phyloP scores from a whole-genome alignment of 768 basidiomycete species.

The Hemileccinum impolitum region DNA sequence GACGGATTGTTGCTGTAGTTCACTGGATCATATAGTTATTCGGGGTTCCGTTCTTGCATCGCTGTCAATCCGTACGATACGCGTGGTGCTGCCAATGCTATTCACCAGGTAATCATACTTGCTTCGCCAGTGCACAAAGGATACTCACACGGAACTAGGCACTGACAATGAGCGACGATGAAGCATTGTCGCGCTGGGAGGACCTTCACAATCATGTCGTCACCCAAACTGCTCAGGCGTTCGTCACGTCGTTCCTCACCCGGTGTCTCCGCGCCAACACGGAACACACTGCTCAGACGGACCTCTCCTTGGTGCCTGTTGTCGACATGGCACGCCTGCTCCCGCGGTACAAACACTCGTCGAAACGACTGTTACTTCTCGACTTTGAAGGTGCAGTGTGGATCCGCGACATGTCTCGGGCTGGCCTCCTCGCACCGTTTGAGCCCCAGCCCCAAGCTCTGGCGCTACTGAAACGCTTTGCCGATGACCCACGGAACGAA shows the following conservation, averaged over 20 bases:
- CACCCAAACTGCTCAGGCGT: slow-evolving; percentile 83
- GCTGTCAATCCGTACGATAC: slow-evolving; percentile 80
- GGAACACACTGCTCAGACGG: slow-evolving; percentile 48
- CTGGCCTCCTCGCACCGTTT: no score
- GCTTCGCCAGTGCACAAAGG: background rate
- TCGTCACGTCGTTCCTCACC: no score
- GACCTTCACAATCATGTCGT: slow-evolving; percentile 84
- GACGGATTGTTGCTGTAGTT: slow-evolving; percentile 44
- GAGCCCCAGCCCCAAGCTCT: slow-evolving; percentile 37
- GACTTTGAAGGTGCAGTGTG: no score
- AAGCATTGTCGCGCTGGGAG: slow-evolving; percentile 75
- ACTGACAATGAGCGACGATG: slow-evolving; percentile 72
- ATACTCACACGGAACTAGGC: slow-evolving; percentile 37
- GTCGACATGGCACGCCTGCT: slow-evolving; percentile 52
- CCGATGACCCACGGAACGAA: slow-evolving; percentile 74
- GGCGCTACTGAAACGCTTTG: slow-evolving; percentile 51
- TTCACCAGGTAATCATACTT: slow-evolving; percentile 42
- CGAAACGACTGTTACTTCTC: slow-evolving; percentile 63
- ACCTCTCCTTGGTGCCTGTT: slow-evolving; percentile 34
- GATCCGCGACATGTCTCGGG: no score
- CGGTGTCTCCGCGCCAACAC: slow-evolving; percentile 69
- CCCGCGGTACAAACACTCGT: slow-evolving; percentile 63
- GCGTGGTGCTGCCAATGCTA: slow-evolving; percentile 80
- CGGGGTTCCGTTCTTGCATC: no score
- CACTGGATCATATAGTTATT: slow-evolving; percentile 82